Base-by-base conservation (phyloP, 352 stramenopile genomes). In the Phytophthora cryptogea region DNA sequence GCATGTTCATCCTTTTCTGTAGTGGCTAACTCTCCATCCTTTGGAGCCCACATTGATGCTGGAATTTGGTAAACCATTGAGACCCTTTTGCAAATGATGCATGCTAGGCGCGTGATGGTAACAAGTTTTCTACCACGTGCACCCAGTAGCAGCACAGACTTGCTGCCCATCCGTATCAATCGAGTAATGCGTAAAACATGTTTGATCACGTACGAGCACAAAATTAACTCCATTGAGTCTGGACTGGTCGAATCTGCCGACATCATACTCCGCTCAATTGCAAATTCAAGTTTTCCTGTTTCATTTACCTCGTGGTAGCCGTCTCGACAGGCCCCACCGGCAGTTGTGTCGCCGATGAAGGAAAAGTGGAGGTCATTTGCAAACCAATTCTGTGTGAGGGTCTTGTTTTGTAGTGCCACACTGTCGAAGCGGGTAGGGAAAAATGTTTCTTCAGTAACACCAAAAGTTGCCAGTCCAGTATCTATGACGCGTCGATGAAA, bases 291-390 rank as follows among this genome's bases (percentile, higher is more conserved):
- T 31, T 85, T 85, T 13, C 66, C 44, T 13, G 85, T 66, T 23
- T 89, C 79, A 0, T 59, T 68, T 11, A 88, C 74, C 59, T 91
- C 82, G 7, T 74, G 66, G 43, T 90, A 91, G 2, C 74, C 72
- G 16, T 86, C 66, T 4, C 72, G 33, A 58, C 84, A 78, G 0
- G 48, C 49, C 13, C n/a, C 59, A 20, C 59, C 61, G 9, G 69
- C 67, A 6, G 54, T 78, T 36, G 54, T 73, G 33, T 89, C 81
- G 1, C 73, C 73, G 31, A 89, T 70, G 52, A 85, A 89, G 1
- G 77, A 75, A 45, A 83, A 90, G 30, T 77, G 61, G 1, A 86
- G 50, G 1, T 89, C 68, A 28, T 76, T 77, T 20, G 54, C 44
- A 14, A 89, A 40, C 81, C 81, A 90, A 14, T 57, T 31, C 13